These are phyloP conservation scores for Daedaleopsis sinensis DNA, from an alignment of 768 basidiomycete genomes.

Conservation along the genomic window DNA sequence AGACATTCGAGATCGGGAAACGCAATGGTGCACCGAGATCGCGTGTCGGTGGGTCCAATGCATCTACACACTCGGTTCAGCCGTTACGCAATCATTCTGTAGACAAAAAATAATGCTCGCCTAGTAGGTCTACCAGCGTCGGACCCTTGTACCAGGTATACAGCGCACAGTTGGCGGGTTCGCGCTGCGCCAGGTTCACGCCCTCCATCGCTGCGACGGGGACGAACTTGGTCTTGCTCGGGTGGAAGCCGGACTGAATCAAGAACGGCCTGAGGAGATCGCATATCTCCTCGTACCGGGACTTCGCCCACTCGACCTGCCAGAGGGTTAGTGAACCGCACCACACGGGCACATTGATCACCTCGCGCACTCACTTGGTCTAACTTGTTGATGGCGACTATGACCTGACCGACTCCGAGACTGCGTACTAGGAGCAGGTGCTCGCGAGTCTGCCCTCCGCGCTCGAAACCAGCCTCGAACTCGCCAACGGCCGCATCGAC, in stretches of 20 bases:
- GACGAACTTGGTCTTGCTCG: constrained; percentile 78
- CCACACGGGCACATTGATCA: too few species aligned
- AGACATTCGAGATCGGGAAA: constrained; percentile 93
- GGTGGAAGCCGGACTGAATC: constrained; percentile 82
- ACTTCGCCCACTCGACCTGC: constrained; percentile 86
- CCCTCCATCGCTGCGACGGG: constrained; percentile 92
- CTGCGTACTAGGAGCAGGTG: constrained; percentile 91
- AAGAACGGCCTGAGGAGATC: constrained; percentile 78
- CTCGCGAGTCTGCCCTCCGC: constrained; percentile 94
- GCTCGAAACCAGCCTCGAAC: constrained; percentile 94
- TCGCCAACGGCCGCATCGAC: constrained; percentile 90
- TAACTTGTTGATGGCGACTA: constrained; percentile 94
- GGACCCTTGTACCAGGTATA: constrained; percentile 84
- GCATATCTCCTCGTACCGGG: constrained; percentile 86
- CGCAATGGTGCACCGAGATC: constrained; percentile 79
- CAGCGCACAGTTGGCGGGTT: constrained; percentile 50
- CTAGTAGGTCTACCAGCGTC: constrained; percentile 81
- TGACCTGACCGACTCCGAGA: constrained; percentile 87
- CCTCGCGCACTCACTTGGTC: constrained; percentile 66
- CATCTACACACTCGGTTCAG: constrained; percentile 50
- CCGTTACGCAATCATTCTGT: neutral
- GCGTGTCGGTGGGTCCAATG: constrained; percentile 77
- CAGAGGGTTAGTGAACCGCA: neutral
- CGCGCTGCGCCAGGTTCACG: constrained; percentile 69
- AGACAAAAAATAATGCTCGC: constrained; percentile 41